These are phyloP conservation scores for Laetiporus sulphureus DNA, from an alignment of 1,284 basidiomycete genomes.

Conservation along the genomic window DNA sequence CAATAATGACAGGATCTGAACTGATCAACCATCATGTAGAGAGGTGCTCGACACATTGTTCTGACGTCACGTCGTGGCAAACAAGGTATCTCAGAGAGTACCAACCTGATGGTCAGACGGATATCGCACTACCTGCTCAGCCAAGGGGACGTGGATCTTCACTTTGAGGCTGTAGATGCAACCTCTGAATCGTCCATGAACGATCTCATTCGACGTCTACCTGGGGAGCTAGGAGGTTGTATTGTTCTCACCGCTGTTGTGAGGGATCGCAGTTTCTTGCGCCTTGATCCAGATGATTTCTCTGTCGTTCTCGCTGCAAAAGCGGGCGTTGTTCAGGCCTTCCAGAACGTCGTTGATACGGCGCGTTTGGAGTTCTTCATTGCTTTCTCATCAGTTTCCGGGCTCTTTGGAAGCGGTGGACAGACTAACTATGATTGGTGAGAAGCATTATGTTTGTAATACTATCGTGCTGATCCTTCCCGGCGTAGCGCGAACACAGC, in stretches of 20 bases:
- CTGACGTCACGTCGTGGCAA: constrained; percentile 32
- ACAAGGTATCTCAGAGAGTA: constrained; percentile 9
- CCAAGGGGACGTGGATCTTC: constrained; percentile 23
- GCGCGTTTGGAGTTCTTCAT: constrained; percentile 31
- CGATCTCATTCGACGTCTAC: constrained; percentile 16
- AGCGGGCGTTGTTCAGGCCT: constrained; percentile 22
- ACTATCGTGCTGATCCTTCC: not conserved
- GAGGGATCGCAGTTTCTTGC: constrained; percentile 26
- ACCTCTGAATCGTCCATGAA: constrained; percentile 16
- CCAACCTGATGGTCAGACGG: constrained; percentile 8
- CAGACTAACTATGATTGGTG: constrained; percentile 36
- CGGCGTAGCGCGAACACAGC: constrained; percentile 28
- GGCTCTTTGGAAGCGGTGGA: constrained; percentile 30
- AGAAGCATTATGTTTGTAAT: constrained; percentile 5
- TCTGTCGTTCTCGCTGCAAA: constrained; percentile 25
- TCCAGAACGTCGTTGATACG: constrained; percentile 18
- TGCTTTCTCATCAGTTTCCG: constrained; percentile 30
- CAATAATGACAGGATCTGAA: no score
- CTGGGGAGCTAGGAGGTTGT: constrained; percentile 27
- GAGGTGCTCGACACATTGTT: constrained; percentile 31
- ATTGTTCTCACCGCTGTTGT: constrained; percentile 29
- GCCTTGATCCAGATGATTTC: constrained; percentile 26
- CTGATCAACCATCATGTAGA: constrained; percentile 16
- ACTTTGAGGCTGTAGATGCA: constrained; percentile 26
- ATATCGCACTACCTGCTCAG: constrained; percentile 26